A percentile compares a stretch with the other conserved stretches of the same genome.
Evolutionary conservation across 768 basidiomycete species (phyloP).

Genomic region (Termitomyces sp.): DNA sequence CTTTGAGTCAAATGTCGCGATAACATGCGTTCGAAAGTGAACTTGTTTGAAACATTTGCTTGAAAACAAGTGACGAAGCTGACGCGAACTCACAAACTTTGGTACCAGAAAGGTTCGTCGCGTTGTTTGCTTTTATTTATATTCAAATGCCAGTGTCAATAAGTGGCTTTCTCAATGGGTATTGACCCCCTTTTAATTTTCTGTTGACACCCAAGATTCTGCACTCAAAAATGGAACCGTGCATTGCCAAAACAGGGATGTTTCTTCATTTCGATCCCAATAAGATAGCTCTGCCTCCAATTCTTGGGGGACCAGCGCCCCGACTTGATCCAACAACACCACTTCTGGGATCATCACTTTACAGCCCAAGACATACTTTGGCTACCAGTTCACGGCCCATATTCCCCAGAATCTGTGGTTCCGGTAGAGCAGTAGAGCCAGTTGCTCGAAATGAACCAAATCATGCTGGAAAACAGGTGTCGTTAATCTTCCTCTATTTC

Average conservation of each 20-base stretch:
- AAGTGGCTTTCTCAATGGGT: background rate
- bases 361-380: constrained; percentile 8
- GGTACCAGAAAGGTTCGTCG: background rate
- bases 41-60: no score
- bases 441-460: constrained; percentile 1
- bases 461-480: constrained; percentile 1
- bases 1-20: no score
- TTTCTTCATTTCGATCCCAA: constrained; percentile 15
- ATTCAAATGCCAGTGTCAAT: background rate
- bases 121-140: background rate
- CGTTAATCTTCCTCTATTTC: background rate
- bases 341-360: background rate
- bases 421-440: constrained; percentile 16
- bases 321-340: constrained; percentile 2
- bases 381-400: background rate
- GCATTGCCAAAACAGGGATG: constrained; percentile 2
- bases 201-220: no score
- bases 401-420: constrained; percentile 3
- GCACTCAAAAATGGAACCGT: no score
- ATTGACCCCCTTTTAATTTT: background rate
- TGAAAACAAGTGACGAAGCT: no score
- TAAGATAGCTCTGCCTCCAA: constrained; percentile 12
- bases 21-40: no score
- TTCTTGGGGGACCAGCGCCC: constrained; percentile 15
- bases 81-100: no score